Conservation (phyloP, 208 protist genomes). For the Endotrypanum monterogeii region DNA sequence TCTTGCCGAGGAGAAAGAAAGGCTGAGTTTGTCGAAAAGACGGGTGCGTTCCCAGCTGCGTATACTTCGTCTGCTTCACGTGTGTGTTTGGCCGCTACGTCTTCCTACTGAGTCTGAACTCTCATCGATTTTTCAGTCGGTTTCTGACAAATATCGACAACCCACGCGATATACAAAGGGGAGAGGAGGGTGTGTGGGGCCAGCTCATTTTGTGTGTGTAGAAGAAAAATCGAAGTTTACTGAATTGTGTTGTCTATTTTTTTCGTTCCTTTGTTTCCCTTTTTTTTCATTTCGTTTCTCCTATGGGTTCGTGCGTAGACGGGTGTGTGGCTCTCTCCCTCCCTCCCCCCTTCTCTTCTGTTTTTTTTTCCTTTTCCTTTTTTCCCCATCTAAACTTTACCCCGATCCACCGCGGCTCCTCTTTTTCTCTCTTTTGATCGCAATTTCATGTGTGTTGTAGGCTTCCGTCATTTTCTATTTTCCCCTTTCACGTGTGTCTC, state of each 20-base stretch:
- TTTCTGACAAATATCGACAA: neutral
- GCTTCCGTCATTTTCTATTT: conserved; percentile 12
- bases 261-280: neutral
- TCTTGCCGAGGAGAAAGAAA: too few relatives aligned
- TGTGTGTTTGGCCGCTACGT: neutral
- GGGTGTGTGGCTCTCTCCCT: neutral
- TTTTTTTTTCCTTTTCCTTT: neutral
- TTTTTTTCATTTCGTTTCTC: too few relatives aligned
- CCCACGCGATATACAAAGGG: neutral
- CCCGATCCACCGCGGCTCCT: neutral
- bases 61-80: too few relatives aligned
- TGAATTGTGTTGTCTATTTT: neutral
- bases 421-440: neutral
- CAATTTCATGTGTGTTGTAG: neutral
- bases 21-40: too few relatives aligned
- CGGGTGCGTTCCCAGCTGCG: too few relatives aligned
- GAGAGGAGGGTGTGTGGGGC: neutral
- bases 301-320: neutral
- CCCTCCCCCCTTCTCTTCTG: neutral
- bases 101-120: neutral
- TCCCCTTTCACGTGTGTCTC: neutral
- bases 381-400: neutral
- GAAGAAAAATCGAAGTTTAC: neutral
- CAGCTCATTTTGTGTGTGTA: neutral
- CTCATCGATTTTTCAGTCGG: neutral